Percentiles rank a stretch among this genome's conserved stretches.
Conservation (phyloP, 352 stramenopile genomes). For the Aphanomyces astaci region DNA sequence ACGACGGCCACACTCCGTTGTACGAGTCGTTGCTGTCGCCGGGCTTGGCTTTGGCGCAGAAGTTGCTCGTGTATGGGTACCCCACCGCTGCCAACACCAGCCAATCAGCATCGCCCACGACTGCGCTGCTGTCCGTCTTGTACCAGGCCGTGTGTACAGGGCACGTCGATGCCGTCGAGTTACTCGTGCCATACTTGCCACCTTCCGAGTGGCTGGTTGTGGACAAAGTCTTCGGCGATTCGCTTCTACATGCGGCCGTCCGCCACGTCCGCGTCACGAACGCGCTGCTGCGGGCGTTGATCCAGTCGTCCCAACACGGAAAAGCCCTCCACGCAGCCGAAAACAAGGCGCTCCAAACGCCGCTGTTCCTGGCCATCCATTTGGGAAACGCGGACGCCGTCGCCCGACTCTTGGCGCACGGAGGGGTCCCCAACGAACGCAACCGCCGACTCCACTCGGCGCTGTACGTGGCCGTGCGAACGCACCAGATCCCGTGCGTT, state of each 20-base stretch:
- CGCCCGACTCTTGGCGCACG: neutral
- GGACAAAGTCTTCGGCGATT: slow-evolving; percentile 7
- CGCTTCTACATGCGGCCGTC: slow-evolving; percentile 1
- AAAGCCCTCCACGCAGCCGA: slow-evolving; percentile 8
- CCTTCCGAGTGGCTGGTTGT: neutral
- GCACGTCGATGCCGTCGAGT: neutral
- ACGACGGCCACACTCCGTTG: neutral
- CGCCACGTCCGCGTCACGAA: neutral
- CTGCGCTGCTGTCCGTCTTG: too few relatives aligned
- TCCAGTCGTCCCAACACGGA: neutral
- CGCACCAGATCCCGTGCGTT: neutral
- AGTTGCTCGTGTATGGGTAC: slow-evolving; percentile 16
- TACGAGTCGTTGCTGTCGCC: neutral
- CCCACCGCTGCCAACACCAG: neutral
- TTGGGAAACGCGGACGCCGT: neutral
- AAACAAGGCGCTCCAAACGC: slow-evolving; percentile 4
- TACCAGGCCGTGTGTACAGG: neutral
- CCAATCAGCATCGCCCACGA: too few relatives aligned
- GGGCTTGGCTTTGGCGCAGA: neutral
- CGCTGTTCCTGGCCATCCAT: slow-evolving; percentile 21
- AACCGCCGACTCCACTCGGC: slow-evolving; percentile 8
- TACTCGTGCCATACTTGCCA: neutral
- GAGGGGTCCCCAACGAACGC: slow-evolving; percentile 19
- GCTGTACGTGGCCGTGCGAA: neutral
- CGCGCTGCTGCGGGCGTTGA: neutral